These are phyloP conservation scores for Plenodomus tracheiphilus DNA, from an alignment of 2,329 filamentous ascomycete genomes.

Conservation along the genomic window DNA sequence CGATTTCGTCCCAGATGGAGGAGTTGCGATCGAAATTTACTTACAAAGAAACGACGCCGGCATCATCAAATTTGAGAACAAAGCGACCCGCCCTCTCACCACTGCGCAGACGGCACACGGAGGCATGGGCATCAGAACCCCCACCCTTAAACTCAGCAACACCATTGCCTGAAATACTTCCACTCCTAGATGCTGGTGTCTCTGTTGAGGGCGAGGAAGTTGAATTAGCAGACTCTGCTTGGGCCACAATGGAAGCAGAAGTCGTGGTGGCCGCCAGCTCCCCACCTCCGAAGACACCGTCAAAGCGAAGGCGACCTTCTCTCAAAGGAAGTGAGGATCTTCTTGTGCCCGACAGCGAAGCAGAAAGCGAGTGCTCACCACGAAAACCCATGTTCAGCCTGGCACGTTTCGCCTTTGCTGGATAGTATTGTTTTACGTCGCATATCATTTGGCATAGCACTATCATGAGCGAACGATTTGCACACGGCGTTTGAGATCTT, in stretches of 20 bases:
- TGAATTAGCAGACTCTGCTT: conserved; percentile 25
- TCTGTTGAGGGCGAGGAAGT: conserved; percentile 12
- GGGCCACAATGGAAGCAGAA: conserved; percentile 34
- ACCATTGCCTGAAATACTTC: neutral
- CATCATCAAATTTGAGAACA: conserved; percentile 3
- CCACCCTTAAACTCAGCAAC: conserved; percentile 4
- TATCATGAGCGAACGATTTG: conserved; percentile 8
- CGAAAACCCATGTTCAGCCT: conserved; percentile 44
- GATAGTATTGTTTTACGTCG: conserved; percentile 15
- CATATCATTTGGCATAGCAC: conserved; percentile 6
- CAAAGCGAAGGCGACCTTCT: conserved; percentile 21
- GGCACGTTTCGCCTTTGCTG: conserved; percentile 44
- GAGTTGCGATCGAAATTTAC: conserved; percentile 38
- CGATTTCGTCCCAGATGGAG: conserved; percentile 32
- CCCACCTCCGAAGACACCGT: conserved; percentile 24
- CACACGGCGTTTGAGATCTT: conserved; percentile 5
- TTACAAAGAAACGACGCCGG: conserved; percentile 17
- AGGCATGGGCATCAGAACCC: conserved; percentile 10
- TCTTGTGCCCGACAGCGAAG: conserved; percentile 51
- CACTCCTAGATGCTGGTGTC: conserved; percentile 10
- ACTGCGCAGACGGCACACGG: conserved; percentile 9
- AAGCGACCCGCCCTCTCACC: conserved; percentile 1
- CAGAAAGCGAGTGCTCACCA: conserved; percentile 41
- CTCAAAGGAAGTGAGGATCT: conserved; percentile 53
- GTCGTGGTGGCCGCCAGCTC: conserved; percentile 37